Evolutionary conservation across 352 stramenopile genomes (phyloP), one percentile per base, ranked within the genome.

Genomic region (Stramenopiles sp.): DNA sequence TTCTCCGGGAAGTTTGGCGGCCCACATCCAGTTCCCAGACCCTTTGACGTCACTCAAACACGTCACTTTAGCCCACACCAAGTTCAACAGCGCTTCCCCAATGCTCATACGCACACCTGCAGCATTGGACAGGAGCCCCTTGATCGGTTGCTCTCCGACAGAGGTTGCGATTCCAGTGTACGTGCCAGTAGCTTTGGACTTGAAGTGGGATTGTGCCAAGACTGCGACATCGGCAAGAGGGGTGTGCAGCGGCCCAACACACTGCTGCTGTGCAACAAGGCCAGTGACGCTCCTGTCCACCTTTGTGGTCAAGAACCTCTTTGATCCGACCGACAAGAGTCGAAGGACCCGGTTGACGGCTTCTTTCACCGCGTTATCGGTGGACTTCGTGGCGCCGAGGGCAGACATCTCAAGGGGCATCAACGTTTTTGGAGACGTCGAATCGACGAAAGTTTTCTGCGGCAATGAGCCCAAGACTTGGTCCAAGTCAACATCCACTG

Each of bases 1-100:
- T 83, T 99, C 95, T n/a, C 94, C 94, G 1, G 89, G 86, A 32
- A 99, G 87, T 84, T 99, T 99, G 33, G 94, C 94, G 1, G 96
- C 94, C 85, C 96, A 99, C 94, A 99, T 99, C 95, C 95, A 99
- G 84, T 98, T 99, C 48, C 90, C 92, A 77, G 89, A 96, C 71
- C 91, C 93, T 84, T 98, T 98, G 82, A 96, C 93, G 81, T 99
- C 93, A 34, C 91, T 83, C n/a, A 98, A 86, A 3, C 86, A 88
- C 32, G 89, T 93, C 25, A 94, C 84, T 75, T 86, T 89, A 0
- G 94, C 96, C 88, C 92, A 99, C 78, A 98, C 92, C 49, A 99
- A 82, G 85, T 99, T 99, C 0, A 94, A 98, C 73, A 99, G 86
- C 49, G 94, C 90, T 81, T 99, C 96, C 31, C 91, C 94, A 4